Evolutionary conservation across 179 eudicot species (phyloP).

Genomic region (Silene vulgaris): DNA sequence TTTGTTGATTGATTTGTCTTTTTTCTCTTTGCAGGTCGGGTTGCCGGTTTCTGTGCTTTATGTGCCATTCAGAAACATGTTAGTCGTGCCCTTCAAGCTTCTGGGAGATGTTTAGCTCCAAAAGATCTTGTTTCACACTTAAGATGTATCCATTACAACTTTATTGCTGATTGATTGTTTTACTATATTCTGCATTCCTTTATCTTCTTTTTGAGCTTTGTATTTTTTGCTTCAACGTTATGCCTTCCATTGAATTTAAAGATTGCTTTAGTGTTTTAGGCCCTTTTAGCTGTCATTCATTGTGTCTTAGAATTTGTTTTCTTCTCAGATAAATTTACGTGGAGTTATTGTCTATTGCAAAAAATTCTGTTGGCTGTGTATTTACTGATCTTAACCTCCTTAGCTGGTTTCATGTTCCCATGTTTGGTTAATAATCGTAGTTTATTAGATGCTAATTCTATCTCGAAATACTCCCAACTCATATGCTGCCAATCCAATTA

Average conservation of each 20-base stretch:
- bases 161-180: neutral
- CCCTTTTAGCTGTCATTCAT: neutral
- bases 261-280: neutral
- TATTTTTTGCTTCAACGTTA: neutral
- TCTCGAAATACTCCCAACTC: too few relatives aligned
- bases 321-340: neutral
- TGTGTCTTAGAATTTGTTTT: neutral
- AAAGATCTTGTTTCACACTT: conserved; percentile 89
- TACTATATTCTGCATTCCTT: neutral
- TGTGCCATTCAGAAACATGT: conserved; percentile 92
- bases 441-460: too few relatives aligned
- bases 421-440: too few relatives aligned
- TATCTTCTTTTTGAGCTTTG: neutral
- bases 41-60: conserved; percentile 87
- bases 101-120: conserved; percentile 80
- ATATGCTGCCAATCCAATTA: too few relatives aligned
- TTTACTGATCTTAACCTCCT: too few relatives aligned
- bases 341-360: too few relatives aligned
- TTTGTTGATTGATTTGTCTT: neutral
- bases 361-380: too few relatives aligned
- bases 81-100: conserved; percentile 70
- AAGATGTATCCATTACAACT: conserved; percentile 66
- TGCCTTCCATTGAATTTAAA: neutral
- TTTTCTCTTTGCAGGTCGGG: conserved; percentile 55
- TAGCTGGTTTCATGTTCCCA: too few relatives aligned